Percentiles rank a stretch among this genome's conserved stretches.
These are phyloP conservation scores for Pascua sp. DNA, from an alignment of 1,284 basidiomycete species.

Conservation along the genomic window DNA sequence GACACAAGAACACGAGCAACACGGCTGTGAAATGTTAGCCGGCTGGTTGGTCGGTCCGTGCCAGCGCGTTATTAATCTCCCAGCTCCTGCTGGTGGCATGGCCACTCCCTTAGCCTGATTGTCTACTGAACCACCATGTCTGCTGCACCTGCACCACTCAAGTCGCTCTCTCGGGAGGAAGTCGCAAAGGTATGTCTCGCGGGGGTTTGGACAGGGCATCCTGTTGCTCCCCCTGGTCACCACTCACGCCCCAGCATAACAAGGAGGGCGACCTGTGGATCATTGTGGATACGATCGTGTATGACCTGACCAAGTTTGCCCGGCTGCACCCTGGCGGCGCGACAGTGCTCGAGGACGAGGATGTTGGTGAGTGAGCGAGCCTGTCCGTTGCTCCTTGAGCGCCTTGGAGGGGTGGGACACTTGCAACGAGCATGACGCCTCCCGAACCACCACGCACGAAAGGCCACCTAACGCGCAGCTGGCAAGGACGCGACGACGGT, in stretches of 20 bases:
- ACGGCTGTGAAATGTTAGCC: too few relatives aligned
- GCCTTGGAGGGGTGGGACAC: too few relatives aligned
- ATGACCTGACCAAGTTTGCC: constrained; percentile 72
- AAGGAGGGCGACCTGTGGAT: constrained; percentile 74
- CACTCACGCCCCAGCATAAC: constrained; percentile 59
- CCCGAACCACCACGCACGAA: too few relatives aligned
- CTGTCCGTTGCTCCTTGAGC: too few relatives aligned
- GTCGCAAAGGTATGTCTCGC: constrained; percentile 47
- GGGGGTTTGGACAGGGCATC: neutral
- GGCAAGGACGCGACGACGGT: constrained; percentile 80
- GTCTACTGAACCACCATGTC: constrained; percentile 14
- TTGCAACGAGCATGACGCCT: neutral
- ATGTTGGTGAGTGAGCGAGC: constrained; percentile 54
- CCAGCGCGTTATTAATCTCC: too few relatives aligned
- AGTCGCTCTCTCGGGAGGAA: constrained; percentile 39
- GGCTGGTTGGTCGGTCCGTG: too few relatives aligned
- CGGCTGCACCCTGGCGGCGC: constrained; percentile 77
- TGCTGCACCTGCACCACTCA: too few relatives aligned
- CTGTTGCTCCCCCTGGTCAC: neutral
- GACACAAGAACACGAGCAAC: too few relatives aligned
- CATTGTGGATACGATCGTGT: constrained; percentile 78
- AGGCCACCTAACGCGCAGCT: constrained; percentile 50
- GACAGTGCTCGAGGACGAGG: constrained; percentile 69
- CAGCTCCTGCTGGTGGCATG: too few relatives aligned
- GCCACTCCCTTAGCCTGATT: constrained; percentile 4